Evolutionary conservation across 768 basidiomycete genomes (phyloP), one percentile per base, ranked within the genome.

Genomic region (Podaxis pistillaris): DNA sequence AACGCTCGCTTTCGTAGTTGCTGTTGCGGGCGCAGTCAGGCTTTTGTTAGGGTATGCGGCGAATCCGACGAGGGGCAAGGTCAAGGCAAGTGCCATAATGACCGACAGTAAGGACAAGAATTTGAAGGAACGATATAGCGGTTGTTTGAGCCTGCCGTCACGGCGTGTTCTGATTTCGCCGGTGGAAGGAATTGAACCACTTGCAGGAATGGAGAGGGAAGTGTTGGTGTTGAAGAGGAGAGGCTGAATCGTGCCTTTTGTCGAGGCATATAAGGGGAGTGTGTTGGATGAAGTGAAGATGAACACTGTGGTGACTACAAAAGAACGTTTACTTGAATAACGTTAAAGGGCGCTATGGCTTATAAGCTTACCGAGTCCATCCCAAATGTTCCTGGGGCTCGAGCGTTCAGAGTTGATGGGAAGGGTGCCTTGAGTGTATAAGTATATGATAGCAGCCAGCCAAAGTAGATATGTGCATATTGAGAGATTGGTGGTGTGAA

Each of bases 201-300:
- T 80, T 11, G n/a, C 15, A 28, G 61, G 61, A 8, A 62, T 22
- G 11, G 61, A 24, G 33, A 62, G 49, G 15, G 54, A 49, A 12
- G 55, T 50, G 15, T 50, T 30, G 9, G 46, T 22, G 26, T 56
- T 30, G 19, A 62, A 62, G 19, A 62, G 54, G 30, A 62, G 55
- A n/a, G 51, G 46, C 26, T 62, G 61, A 11, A 62, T 62, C 11
- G 61, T 62, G 46, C 61, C 61, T 62, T 80, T 81, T 57, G 90
- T 72, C 2, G 88, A 84, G 40, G 84, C 78, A 64, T 89, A 90
- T 58, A 91, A 72, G 19, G 87, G 83, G 17, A 90, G 76, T 3
- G 90, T 89, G 63, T 83, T 81, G 5, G 84, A 76, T 1, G 89
- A 85, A 17, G 86, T 80, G 68, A 89, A 91, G 12, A 85, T 77